Evolutionary conservation across 805 yeast genomes (phyloP), one percentile per base, ranked within the genome.

Genomic region (Wickerhamiella siamensis): DNA sequence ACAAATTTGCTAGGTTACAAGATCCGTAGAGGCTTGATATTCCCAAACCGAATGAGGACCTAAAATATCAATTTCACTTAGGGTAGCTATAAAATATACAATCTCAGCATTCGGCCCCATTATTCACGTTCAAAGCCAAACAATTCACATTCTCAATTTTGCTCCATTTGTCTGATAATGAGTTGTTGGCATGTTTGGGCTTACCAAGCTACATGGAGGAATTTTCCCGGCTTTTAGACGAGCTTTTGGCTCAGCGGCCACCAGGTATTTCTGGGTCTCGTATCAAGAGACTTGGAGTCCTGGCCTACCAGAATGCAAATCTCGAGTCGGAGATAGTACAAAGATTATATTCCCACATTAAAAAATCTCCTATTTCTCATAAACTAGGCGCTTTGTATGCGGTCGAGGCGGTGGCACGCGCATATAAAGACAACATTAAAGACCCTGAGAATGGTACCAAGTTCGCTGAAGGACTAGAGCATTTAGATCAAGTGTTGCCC

Each of bases 181-280:
- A 14, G 14, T 26, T 26, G 14, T 9, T 14, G 14, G 14, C 8
- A 26, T 26, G 8, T 36, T 16, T 26, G 10, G n/a, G 14, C 35
- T 20, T 20, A 21, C 33, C 29, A 17, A 19, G 26, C 33, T 24
- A 37, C 18, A 40, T 43, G 40, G 36, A 43, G 9, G 42, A 40
- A 14, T 34, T 36, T 16, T 22, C 39, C 19, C 31, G 29, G 31
- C 38, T 38, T 27, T 43, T 55, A 32, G 44, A 46, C 20, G 58
- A 61, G 42, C 49, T 60, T 38, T 26, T 55, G 41, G 34, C 49
- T 32, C 51, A 55, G 16, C 61, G 62, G 47, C 56, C 95, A 14
- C 88, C 88, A 12, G 97, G 98, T 46, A 91, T 88, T 41, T 86
- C 96, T 22, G 97, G 97, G 35, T 77, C 94, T 43, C 84, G 95